Base-by-base conservation (phyloP, 106 monocot species). In the Dendrobium nobile region DNA sequence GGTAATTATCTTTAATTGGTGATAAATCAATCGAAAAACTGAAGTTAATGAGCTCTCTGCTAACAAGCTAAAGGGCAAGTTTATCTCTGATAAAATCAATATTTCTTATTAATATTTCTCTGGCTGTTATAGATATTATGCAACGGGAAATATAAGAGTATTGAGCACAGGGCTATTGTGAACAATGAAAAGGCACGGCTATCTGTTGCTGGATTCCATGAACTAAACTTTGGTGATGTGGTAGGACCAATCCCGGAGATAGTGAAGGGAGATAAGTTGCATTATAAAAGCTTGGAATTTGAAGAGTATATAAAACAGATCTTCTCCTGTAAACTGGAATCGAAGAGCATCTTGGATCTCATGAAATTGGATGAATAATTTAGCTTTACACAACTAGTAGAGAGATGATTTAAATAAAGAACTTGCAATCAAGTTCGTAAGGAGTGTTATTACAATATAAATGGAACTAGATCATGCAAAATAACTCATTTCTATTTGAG, bases 91-190 rank as follows among this genome's bases (percentile, higher is more conserved):
- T 27, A 27, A 27, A 58, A 58, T 55, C 17, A 55, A 55, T 13
- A 55, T 11, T 16, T 3, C 20, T 65, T n/a, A 9, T 68, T 1
- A 7, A 9, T 11, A 68, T 28, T 68, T 31, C 7, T 67, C 8
- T 68, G 8, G 16, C 37, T 15, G 0, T 40, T 73, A 22, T 17
- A 91, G 91, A 88, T 89, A 42, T n/a, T 87, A n/a, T 85, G 75
- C 77, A 91, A 89, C 41, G 91, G 91, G 18, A 89, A 45, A 24
- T 86, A 88, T 20, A 88, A 79, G 54, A 90, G 90, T 80, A 75
- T 90, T 18, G 88, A 90, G 75, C 90, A 89, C 26, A 80, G 87
- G 45, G 89, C 80, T 4, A 33, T 87, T 0, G 70, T 91, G 70
- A 88, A 85, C 79, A 15, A 77, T 5, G 78, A 77, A 11, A 79